Percentiles rank a stretch among this genome's conserved stretches.
Conservation (phyloP, 2,329 filamentous ascomycete species). For the Verticillium tricorpus region DNA sequence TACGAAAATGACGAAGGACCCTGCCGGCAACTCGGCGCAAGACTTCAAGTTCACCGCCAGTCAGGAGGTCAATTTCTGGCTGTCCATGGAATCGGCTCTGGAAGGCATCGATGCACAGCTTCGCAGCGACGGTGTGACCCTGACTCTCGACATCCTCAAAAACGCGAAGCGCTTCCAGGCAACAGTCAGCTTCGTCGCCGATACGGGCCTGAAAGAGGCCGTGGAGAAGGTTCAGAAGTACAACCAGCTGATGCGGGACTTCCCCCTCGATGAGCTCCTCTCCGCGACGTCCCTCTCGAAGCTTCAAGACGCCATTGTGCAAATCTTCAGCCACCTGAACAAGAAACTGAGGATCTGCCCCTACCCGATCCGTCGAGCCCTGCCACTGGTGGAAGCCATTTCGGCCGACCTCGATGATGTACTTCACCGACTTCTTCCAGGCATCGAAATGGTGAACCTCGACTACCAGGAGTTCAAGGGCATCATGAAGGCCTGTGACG, state of each 20-base stretch:
- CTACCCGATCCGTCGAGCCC: conserved; percentile 85
- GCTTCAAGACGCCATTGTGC: conserved; percentile 79
- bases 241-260: conserved; percentile 98
- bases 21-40: conserved; percentile 53
- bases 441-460: conserved; percentile 83
- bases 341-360: conserved; percentile 96
- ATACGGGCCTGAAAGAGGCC: conserved; percentile 93
- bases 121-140: conserved; percentile 77
- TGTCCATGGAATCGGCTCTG: conserved; percentile 91
- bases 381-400: conserved; percentile 94
- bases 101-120: conserved; percentile 90
- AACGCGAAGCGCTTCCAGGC: conserved; percentile 98
- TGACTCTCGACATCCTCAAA: conserved; percentile 93
- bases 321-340: conserved; percentile 93
- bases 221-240: conserved; percentile 97
- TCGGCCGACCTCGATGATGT: conserved; percentile 87
- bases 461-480: conserved; percentile 86
- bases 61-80: conserved; percentile 98
- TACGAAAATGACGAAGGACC: conserved; percentile 88
- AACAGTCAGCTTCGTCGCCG: conserved; percentile 91
- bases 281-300: conserved; percentile 87
- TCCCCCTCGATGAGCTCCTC: conserved; percentile 89
- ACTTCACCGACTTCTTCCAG: conserved; percentile 80
- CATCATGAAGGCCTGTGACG: conserved; percentile 77
- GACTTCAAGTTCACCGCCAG: conserved; percentile 65